phyloP scores from a whole-genome alignment of 73 alveolate genomes.

The Paraurostyla sp. region DNA sequence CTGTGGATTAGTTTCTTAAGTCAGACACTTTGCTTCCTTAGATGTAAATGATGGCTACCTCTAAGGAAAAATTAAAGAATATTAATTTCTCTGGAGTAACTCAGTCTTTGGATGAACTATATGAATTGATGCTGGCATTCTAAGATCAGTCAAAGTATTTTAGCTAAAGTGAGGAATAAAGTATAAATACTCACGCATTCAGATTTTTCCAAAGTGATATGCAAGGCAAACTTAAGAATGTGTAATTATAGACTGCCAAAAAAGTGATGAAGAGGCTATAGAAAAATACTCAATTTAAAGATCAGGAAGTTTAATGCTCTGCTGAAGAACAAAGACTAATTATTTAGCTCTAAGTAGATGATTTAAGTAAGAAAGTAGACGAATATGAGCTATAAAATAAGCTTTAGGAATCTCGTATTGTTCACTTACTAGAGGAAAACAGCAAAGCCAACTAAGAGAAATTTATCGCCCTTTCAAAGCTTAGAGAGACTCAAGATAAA shows the following conservation, averaged over 20 bases:
- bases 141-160: slow-evolving; percentile 27
- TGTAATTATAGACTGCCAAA: not conserved
- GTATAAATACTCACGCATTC: slow-evolving; percentile 3
- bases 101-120: not conserved
- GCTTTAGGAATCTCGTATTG: not conserved
- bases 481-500: not conserved
- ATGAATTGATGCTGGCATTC: slow-evolving; percentile 5
- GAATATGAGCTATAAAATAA: not conserved
- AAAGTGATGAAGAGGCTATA: not conserved
- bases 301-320: slow-evolving; percentile 12
- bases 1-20: not conserved
- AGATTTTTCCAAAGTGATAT: not conserved
- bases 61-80: not conserved
- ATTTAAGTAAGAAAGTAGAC: not conserved
- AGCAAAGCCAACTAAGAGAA: slow-evolving; percentile 8
- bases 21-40: not conserved
- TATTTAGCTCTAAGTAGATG: not conserved
- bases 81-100: slow-evolving; percentile 21
- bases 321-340: slow-evolving; percentile 4
- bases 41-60: not conserved
- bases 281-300: not conserved
- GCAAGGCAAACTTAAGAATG: not conserved
- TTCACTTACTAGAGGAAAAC: slow-evolving; percentile 1
- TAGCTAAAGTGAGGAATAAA: slow-evolving; percentile 3
- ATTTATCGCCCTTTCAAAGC: not conserved